phyloP scores from a whole-genome alignment of 371 early-diverging fungal species.

The Apophysomyces sp. region DNA sequence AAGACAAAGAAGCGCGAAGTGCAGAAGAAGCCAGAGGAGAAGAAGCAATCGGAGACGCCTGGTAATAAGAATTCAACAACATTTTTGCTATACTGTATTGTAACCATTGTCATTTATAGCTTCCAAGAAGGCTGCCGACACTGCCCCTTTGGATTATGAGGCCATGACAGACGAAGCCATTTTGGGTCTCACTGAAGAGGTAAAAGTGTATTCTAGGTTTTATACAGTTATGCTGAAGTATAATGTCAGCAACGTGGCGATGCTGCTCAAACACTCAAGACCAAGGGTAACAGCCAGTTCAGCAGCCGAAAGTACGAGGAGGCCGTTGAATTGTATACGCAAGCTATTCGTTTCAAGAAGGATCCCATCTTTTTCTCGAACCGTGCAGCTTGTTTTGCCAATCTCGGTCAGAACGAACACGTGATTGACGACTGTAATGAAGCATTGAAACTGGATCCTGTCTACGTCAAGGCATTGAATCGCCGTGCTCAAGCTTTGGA shows the following conservation, averaged over 20 bases:
- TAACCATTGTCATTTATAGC: background rate
- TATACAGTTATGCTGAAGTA: background rate
- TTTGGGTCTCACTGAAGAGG: constrained; percentile 53
- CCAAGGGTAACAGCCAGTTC: constrained; percentile 87
- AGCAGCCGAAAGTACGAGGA: constrained; percentile 78
- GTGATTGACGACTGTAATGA: constrained; percentile 72
- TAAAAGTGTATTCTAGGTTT: constrained; percentile 16
- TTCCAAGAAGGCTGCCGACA: constrained; percentile 21
- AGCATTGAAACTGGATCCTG: constrained; percentile 75
- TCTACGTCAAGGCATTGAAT: constrained; percentile 80
- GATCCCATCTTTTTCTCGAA: constrained; percentile 91
- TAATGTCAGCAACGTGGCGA: constrained; percentile 57
- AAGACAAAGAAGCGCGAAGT: constrained; percentile 31
- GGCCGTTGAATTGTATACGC: constrained; percentile 85
- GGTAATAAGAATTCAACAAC: background rate
- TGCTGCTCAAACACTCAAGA: constrained; percentile 76
- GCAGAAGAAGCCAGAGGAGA: constrained; percentile 20
- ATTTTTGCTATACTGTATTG: background rate
- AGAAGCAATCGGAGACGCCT: constrained; percentile 21
- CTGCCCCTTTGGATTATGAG: constrained; percentile 39
- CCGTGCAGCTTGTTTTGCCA: constrained; percentile 91
- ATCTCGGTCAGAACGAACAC: constrained; percentile 66
- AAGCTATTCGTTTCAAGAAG: constrained; percentile 78
- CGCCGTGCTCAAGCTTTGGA: constrained; percentile 86
- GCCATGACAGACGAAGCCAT: constrained; percentile 61